Base-by-base conservation (phyloP, 2,329 filamentous ascomycete genomes). In the Fusarium robinianum region DNA sequence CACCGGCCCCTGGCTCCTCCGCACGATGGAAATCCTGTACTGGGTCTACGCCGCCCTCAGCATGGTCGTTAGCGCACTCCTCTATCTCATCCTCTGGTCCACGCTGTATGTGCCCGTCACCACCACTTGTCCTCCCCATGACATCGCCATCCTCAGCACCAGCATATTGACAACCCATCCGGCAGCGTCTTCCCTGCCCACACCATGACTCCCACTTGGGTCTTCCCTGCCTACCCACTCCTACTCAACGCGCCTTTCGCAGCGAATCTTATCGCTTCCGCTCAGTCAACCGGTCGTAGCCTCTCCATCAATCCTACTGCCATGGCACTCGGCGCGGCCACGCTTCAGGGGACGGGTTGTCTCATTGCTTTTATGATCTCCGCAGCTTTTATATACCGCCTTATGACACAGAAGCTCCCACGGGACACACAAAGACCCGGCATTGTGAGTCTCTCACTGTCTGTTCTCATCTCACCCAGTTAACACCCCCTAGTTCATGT, bases 381-480 rank as follows among this genome's bases (percentile, higher is more conserved):
- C 51, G 81, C 86, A 1, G 87, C 89, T 35, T 94, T 91, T 63
- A 80, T 95, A 35, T 94, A 94, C 64, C 81, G 89, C 19, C 76
- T 95, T 18, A 94, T 94, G 88, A 92, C 88, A 0, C 87, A 92
- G 61, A 94, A 94, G 60, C 74, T 95, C 0, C 89, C 89, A 1
- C 77, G 80, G 41, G 88, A 92, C 61, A 83, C 79, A 27, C 77
- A 89, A 14, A 80, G 88, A 8, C 89, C 89, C 1, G 88, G 86
- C 59, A 90, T 95, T 46, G 74, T 76, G 57, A 50, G 68, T 60
- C 2, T 5, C 15, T 4, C 21, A 9, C 8, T 16, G 11, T 15
- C 5, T 15, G n/a, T 8, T 8, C 4, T 8, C 8, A 12, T 12
- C 9, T 5, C 6, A 10, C 17, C 21, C 6, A 14, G 10, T 7